A percentile compares a stretch with the other conserved stretches of the same genome.
These are phyloP conservation scores for Lactifluus volemus DNA, from an alignment of 768 basidiomycete genomes.

Conservation along the genomic window DNA sequence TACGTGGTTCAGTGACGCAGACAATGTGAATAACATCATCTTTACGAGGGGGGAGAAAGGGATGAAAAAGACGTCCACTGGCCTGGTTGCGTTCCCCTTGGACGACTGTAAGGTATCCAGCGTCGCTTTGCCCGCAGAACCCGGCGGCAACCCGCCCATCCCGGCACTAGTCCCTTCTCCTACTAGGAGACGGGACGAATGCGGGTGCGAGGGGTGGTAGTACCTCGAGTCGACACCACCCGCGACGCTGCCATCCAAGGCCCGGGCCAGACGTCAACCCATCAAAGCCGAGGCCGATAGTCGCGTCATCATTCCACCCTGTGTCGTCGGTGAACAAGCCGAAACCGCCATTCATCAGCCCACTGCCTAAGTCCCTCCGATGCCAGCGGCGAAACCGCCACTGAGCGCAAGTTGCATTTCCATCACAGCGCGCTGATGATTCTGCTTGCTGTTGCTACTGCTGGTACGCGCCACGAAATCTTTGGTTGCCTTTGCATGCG, in stretches of 20 bases:
- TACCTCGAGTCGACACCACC: too few species aligned
- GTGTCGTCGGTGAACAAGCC: background rate
- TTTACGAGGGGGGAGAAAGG: too few species aligned
- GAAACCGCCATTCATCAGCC: background rate
- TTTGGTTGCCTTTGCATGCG: conserved; percentile 2
- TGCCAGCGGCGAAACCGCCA: conserved; percentile 10
- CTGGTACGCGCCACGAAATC: background rate
- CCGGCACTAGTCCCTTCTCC: too few species aligned
- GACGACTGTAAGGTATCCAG: conserved; percentile 16
- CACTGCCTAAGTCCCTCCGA: conserved; percentile 3
- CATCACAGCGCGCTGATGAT: conserved; percentile 1
- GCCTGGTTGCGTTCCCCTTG: conserved; percentile 11
- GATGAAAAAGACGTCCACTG: background rate
- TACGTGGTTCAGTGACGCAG: too few species aligned
- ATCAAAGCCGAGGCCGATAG: conserved; percentile 4
- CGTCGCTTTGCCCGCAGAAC: conserved; percentile 2
- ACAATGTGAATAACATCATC: too few species aligned
- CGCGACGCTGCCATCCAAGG: background rate
- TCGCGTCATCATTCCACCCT: background rate
- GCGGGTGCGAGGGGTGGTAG: too few species aligned
- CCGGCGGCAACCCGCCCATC: background rate
- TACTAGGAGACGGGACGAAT: too few species aligned
- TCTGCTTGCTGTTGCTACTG: conserved; percentile 8
- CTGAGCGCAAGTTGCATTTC: conserved; percentile 11
- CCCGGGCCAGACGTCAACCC: background rate